phyloP scores from a whole-genome alignment of 345 rosid genomes.

The Murraya paniculata region DNA sequence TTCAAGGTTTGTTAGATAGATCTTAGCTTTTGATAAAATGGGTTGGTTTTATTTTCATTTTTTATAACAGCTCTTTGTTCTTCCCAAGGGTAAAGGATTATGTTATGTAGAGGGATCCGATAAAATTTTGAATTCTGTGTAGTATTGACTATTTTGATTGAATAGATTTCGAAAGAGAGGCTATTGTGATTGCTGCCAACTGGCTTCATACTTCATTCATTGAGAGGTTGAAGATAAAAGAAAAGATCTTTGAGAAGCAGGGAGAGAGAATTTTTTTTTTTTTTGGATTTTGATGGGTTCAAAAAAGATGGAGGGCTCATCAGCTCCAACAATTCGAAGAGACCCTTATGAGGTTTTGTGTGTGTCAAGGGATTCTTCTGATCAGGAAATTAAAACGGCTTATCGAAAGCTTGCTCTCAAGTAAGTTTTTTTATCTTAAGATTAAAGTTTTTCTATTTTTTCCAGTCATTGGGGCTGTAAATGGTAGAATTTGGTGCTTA shows the following conservation, averaged over 20 bases:
- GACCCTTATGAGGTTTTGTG: constrained; percentile 94
- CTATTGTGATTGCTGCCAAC: neutral
- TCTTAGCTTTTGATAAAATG: constrained; percentile 5
- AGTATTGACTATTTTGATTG: constrained; percentile 7
- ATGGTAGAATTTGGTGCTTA: neutral
- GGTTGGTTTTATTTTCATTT: neutral
- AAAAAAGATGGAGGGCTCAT: constrained; percentile 66
- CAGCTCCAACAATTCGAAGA: constrained; percentile 59
- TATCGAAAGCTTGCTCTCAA: constrained; percentile 95
- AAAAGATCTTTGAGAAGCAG: neutral
- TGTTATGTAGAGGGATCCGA: constrained; percentile 23
- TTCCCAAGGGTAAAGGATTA: neutral
- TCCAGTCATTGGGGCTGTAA: neutral
- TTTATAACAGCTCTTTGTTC: neutral
- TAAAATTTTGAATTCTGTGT: constrained; percentile 12
- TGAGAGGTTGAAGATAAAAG: neutral
- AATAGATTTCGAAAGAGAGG: neutral
- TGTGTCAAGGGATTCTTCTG: constrained; percentile 80
- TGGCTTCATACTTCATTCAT: constrained; percentile 1
- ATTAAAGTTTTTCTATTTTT: neutral
- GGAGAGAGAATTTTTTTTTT: neutral
- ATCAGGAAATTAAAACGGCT: constrained; percentile 95
- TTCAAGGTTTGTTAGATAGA: neutral
- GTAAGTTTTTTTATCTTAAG: constrained; percentile 36
- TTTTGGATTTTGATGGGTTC: constrained; percentile 42